Base-by-base conservation (phyloP, 2,329 filamentous ascomycete genomes). In the Amylocarpus encephaloides region DNA sequence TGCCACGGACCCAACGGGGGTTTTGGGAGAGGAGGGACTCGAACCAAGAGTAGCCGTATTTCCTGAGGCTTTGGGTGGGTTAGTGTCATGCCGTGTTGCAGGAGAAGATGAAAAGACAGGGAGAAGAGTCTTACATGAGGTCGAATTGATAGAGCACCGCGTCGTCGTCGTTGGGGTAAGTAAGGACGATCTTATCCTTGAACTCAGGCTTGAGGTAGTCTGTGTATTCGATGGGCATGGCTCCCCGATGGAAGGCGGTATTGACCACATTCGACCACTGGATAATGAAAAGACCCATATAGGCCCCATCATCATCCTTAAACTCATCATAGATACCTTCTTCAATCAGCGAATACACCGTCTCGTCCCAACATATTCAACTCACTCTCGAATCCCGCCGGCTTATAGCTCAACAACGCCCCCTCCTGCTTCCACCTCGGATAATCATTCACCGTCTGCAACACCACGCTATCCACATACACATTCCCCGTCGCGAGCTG, bases 151-250 rank as follows among this genome's bases (percentile, higher is more conserved):
- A 79, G 0, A 77, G 64, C 2, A 80, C 71, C 0, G 77, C 77
- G 48, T 80, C 77, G 38, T 80, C 77, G 36, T 80, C 78, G 51
- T 79, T 78, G 9, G 77, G 78, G 49, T 79, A 79, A 0, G 76
- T 78, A 10, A 80, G 59, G 2, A 73, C 72, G 4, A 80, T 64
- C 61, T 75, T 78, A 52, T 73, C 64, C 63, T 79, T 79, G 64
- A 71, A 76, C 50, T 74, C 70, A 0, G 76, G 75, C 6, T 70
- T 66, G 2, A 75, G 61, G 48, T 69, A 72, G 51, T 77, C 39
- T 0, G 64, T 55, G 46, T 67, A 79, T 10, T 70, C 67, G 3
- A 62, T 65, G 0, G 69, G 69, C 1, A 71, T 26, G 22, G 60
- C 53, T 66, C 69, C 36, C 68, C 65, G 10, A 42, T 18, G 39